These are phyloP conservation scores for Thalassia testudinum DNA, from an alignment of 116 monocot genomes.

Conservation along the genomic window DNA sequence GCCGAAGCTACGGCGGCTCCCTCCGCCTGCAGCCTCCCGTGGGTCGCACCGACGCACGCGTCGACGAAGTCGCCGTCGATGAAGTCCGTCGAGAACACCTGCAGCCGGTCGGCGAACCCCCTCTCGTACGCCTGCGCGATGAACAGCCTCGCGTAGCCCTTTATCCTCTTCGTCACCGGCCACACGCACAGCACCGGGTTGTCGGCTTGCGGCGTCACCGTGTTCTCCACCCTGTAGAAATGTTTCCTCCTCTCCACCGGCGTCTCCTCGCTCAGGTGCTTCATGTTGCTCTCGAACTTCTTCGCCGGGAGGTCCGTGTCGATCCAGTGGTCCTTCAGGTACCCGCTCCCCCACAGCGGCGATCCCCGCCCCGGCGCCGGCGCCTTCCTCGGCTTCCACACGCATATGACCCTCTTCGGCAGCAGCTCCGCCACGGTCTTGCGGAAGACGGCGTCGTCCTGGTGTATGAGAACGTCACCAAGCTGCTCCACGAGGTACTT, in stretches of 20 bases:
- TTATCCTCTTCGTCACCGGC: constrained; percentile 38
- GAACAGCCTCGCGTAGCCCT: constrained; percentile 36
- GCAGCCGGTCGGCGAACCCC: constrained; percentile 39
- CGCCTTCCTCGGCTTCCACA: constrained; percentile 49
- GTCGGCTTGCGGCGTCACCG: constrained; percentile 50
- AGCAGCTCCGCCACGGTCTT: constrained; percentile 44
- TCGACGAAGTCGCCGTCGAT: constrained; percentile 57
- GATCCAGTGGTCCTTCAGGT: constrained; percentile 53
- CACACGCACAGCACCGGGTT: constrained; percentile 38
- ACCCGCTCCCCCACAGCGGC: constrained; percentile 30
- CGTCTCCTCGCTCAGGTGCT: constrained; percentile 21
- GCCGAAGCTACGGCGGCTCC: background rate
- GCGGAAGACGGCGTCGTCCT: constrained; percentile 32
- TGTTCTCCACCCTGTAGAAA: constrained; percentile 72
- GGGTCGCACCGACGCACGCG: constrained; percentile 45
- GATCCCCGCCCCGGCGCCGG: constrained; percentile 3
- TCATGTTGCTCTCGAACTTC: constrained; percentile 70
- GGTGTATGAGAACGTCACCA: constrained; percentile 28
- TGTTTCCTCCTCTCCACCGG: constrained; percentile 27
- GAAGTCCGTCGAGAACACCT: constrained; percentile 56
- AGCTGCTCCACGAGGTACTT: constrained; percentile 25
- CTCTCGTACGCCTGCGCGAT: constrained; percentile 29
- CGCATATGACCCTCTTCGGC: constrained; percentile 38
- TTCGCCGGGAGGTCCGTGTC: constrained; percentile 51
- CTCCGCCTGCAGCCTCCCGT: constrained; percentile 16